Evolutionary conservation across 257 asterid genomes (phyloP).

Genomic region (Phtheirospermum japonicum): DNA sequence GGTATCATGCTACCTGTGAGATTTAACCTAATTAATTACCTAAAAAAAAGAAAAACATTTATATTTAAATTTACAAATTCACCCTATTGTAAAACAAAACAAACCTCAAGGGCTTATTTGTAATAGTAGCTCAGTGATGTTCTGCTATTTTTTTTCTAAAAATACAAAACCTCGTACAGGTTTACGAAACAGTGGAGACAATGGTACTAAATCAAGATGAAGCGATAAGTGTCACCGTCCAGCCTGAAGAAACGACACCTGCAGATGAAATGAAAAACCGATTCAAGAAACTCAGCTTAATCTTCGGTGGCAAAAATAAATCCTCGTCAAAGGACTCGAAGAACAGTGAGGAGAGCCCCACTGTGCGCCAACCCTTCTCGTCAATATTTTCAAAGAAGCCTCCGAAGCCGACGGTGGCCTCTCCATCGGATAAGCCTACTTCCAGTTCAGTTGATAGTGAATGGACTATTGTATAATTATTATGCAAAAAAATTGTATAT

Average conservation of each 20-base stretch:
- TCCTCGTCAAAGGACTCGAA: slow-evolving; percentile 40
- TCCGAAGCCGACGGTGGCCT: slow-evolving; percentile 54
- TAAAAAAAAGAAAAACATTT: neutral
- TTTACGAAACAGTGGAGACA: slow-evolving; percentile 83
- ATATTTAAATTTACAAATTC: neutral
- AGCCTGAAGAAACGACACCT: slow-evolving; percentile 58
- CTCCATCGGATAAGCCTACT: slow-evolving; percentile 52
- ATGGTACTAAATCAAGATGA: slow-evolving; percentile 76
- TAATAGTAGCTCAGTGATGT: neutral
- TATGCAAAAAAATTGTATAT: slow-evolving; percentile 35
- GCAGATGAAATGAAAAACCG: slow-evolving; percentile 63
- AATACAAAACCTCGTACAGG: slow-evolving; percentile 37
- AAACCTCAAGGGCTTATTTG: neutral
- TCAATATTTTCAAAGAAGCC: slow-evolving; percentile 82
- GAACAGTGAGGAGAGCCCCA: slow-evolving; percentile 44
- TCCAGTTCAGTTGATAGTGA: slow-evolving; percentile 53
- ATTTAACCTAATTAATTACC: neutral
- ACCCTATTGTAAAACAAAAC: neutral
- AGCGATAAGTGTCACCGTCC: slow-evolving; percentile 42
- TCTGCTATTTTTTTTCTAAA: too few species aligned
- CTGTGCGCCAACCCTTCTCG: slow-evolving; percentile 51
- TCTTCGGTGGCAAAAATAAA: slow-evolving; percentile 66
- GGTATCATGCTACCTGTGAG: neutral
- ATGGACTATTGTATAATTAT: slow-evolving; percentile 64
- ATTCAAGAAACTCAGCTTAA: slow-evolving; percentile 65